Conservation (phyloP, 2,329 filamentous ascomycete species). For the Aspergillus fischeri region DNA sequence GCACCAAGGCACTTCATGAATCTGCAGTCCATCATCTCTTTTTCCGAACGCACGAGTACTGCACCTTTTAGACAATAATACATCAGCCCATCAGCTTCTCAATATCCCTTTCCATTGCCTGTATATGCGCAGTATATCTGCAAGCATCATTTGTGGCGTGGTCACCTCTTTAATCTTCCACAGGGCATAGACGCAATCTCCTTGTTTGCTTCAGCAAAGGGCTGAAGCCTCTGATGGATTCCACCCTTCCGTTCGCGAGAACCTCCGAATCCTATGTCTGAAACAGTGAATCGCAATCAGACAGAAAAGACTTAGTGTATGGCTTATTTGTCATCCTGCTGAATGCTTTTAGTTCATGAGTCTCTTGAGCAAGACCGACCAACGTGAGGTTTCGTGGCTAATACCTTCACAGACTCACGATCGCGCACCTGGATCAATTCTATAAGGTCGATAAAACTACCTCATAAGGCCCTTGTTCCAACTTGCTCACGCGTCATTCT, state of each 20-base stretch:
- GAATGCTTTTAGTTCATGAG: background rate
- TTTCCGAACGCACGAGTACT: background rate
- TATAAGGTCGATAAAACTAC: background rate
- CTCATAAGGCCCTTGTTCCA: background rate
- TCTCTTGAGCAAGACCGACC: background rate
- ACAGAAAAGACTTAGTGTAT: background rate
- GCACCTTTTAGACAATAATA: background rate
- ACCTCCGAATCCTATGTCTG: background rate
- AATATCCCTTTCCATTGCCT: background rate
- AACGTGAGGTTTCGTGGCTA: background rate
- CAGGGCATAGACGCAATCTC: background rate
- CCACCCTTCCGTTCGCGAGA: background rate
- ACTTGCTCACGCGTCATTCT: background rate
- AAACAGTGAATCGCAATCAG: background rate
- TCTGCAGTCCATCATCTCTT: background rate
- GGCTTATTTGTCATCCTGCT: background rate
- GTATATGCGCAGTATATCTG: background rate
- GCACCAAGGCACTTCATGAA: background rate
- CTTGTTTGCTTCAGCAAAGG: background rate
- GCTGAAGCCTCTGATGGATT: background rate
- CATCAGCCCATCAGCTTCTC: background rate
- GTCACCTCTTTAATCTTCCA: background rate
- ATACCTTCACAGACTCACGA: background rate
- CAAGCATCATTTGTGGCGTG: background rate
- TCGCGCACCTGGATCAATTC: background rate